Evolutionary conservation across 768 basidiomycete species (phyloP), one percentile per base, ranked within the genome.

Genomic region (Tricholoma sp.): DNA sequence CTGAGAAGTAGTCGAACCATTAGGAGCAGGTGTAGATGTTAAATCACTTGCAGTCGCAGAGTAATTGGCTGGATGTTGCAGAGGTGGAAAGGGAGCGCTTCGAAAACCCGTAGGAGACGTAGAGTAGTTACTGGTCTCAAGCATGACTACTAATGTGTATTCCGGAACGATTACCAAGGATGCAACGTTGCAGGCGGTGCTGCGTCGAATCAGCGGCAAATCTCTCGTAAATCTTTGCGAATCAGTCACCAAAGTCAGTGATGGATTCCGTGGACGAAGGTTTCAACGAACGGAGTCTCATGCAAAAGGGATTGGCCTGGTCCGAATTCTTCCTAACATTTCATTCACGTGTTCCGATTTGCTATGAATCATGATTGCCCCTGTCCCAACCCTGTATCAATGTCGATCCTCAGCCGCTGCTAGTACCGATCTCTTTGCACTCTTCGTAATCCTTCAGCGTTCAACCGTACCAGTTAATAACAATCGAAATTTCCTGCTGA

Each of bases 261-360:
- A 37, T 18, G 34, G 54, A 52, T 18, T 59, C 59, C 42, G 59
- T 55, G 31, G 59, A 61, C 17, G 61, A 57, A n/a, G 58, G 31
- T 24, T 24, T 24, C 24, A 24, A 24, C 24, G 24, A 24, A 24
- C 24, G 24, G 24, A 24, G 24, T 24, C 24, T 24, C 24, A 24
- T 24, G 24, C 24, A 24, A 24, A 24, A 24, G 4, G 24, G 24
- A 2, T 2, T 24, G 24, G 24, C 2, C 24, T 24, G 24, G 60
- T 57, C 64, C 64, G 64, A 65, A 31, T 65, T 65, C 61, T 58
- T 55, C 64, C 64, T 65, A 63, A 60, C 3, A 58, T 24, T 57
- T 57, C 59, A 56, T 54, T 47, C 57, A 45, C 57, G 32, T 56
- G 42, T 65, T 60, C 64, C 64, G 64, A 61, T 57, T 61, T 17